Base-by-base conservation (phyloP, 139 green algal species). In the Nannochloris sp. region DNA sequence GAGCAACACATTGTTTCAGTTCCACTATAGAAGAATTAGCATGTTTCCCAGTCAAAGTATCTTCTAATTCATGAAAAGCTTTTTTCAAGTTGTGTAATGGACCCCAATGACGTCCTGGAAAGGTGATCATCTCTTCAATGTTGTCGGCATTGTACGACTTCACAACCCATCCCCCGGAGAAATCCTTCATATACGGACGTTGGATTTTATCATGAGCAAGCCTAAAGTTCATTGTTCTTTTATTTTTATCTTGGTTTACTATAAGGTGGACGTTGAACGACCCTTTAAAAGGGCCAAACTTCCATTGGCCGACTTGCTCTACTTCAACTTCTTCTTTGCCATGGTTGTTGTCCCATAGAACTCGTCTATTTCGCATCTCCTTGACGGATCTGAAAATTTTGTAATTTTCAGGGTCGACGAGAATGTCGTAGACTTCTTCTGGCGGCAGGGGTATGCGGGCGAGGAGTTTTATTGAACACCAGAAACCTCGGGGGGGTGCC, bases 341-440 rank as follows among this genome's bases (percentile, higher is more conserved):
- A 7, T 33, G 19, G 23, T 42, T 54, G 33, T 86, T 67, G 31
- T 88, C 72, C 35, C 77, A 54, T 9, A 89, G 12, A 9, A 89
- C 61, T 42, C 71, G 72, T 2, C 82, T 60, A n/a, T 68, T 65
- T 13, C 57, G 64, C 13, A 87, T 47, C 9, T 73, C 73, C 67
- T 89, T 90, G 56, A 89, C 76, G 19, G 53, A 61, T 24, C 70
- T 72, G 54, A 89, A 89, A 24, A 83, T 54, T 31, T 45, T 66
- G 23, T 39, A 34, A 51, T 89, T 84, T 24, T 73, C 60, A 8
- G 73, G 76, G 47, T 80, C 55, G 9, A 65, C 61, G 27, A 89
- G 69, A 7, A 89, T 69, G 34, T 77, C 64, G 57, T 72, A 87
- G 2, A 90, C 68, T 29, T 68, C 37, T 54, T 83, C 54, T 1